Base-by-base conservation (phyloP, 2,329 filamentous ascomycete genomes). In the Plectosphaerella plurivora region DNA sequence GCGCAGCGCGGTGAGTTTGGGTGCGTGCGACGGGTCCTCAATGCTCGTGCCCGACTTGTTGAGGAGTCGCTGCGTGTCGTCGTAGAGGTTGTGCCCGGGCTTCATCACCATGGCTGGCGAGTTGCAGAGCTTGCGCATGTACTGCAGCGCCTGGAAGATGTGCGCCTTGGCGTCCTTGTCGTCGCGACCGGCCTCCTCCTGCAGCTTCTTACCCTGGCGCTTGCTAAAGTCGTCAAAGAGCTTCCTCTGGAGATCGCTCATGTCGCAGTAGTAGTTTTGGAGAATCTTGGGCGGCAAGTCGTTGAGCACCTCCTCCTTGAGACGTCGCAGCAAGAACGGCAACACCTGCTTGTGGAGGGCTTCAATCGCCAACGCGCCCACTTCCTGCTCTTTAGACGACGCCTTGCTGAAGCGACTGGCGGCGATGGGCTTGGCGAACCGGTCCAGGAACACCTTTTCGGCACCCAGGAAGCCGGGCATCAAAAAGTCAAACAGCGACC, bases 71-170 rank as follows among this genome's bases (percentile, higher is more conserved):
- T 96, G 91, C 4, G 92, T 93, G 16, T 92, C 87, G 15, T 91
- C 89, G 68, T 96, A 99, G 57, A 94, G 83, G 65, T 88, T 90
- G 71, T 96, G 93, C 16, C 86, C 90, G 50, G 94, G 91, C 65
- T 97, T 97, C 79, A 99, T 90, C 10, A 99, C 94, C 59, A 99
- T 79, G 0, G 94, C 91, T 0, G 94, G 94, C 3, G 94, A 97
- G 68, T 99, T 99, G 80, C 94, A 99, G 6, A 99, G 83, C 73
- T 97, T 97, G 55, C 95, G 91, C 95, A 99, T 99, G 72, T 99
- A 99, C 68, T 99, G 95, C 45, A 99, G 73, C 4, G 95, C 94
- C 68, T 97, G 93, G 87, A 99, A 99, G 60, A 99, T 99, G 69
- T 99, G 94, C 68, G 96, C 89, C 69, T 99, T 99, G 59, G 91